Base-by-base conservation (phyloP, 1,284 basidiomycete genomes). In the Sutorius eximius region DNA sequence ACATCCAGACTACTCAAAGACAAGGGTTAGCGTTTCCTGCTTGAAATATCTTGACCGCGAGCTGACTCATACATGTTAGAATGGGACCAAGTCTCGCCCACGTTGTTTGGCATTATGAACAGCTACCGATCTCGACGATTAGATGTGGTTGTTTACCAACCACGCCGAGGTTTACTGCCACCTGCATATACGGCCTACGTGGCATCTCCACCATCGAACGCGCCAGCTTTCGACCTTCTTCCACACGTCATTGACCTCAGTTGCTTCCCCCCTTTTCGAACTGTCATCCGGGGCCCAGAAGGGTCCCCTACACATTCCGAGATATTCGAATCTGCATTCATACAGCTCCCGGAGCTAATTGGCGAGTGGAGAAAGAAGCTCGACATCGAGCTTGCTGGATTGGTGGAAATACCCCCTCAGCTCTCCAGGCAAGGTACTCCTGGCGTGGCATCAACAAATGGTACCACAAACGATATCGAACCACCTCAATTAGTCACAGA, bases 171-270 rank as follows among this genome's bases (percentile, higher is more conserved):
- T 3, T 5, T 38, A 11, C 41, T 62, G n/a, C 29, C 15, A 10
- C 4, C 15, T 5, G 5, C 16, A 10, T 37, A 37, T 5, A 9
- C 15, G 3, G 9, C n/a, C 36, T 37, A 37, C n/a, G 36, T 37
- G 36, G n/a, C 6, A 15, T 37, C 10, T 18, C 36, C 6, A 37
- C 11, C 36, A 5, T 3, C 13, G 9, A 37, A 37, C n/a, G 8
- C n/a, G 4, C 36, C 36, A 37, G n/a, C n/a, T n/a, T 49, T 57
- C 3, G 50, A 45, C n/a, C 42, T 64, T 12, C 44, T 64, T n/a
- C 65, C 65, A 20, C 49, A 63, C 4, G 42, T 53, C 15, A 33
- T 22, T 13, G 61, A 66, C 7, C 7, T 66, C 13, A 51, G 43
- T 3, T 13, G 38, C 16, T 54, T 66, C 16, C 34, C 16, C 34